Evolutionary conservation across 2,329 filamentous ascomycete species (phyloP).

Genomic region (Beauveria bassiana): DNA sequence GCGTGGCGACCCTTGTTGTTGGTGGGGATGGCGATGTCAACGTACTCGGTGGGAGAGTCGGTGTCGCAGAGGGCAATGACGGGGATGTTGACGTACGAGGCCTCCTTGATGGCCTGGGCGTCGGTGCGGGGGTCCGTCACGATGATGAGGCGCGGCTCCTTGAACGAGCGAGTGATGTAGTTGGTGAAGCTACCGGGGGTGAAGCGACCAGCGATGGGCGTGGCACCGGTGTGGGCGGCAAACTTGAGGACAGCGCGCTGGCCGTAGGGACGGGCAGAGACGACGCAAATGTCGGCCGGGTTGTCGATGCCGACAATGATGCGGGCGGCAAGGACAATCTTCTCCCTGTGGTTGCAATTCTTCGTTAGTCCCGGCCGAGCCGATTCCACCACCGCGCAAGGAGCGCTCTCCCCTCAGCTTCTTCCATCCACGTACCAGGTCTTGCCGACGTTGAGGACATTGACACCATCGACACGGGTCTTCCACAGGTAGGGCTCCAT

Average conservation of each 20-base stretch:
- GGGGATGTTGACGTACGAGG: conserved; percentile 99
- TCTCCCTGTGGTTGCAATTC: conserved; percentile 63
- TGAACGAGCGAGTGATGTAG: conserved; percentile 99
- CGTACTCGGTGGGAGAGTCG: conserved; percentile 98
- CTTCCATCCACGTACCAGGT: conserved; percentile 66
- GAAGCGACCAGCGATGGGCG: conserved; percentile 98
- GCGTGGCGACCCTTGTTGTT: conserved; percentile 99
- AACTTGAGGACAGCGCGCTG: conserved; percentile 99
- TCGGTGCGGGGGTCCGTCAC: conserved; percentile 99
- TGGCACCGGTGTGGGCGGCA: conserved; percentile 94
- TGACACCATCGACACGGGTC: conserved; percentile 96
- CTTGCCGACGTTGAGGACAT: conserved; percentile 99
- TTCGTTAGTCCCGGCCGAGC: conserved; percentile 8
- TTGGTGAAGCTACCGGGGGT: conserved; percentile 99
- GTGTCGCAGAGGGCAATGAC: conserved; percentile 99
- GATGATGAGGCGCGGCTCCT: conserved; percentile 98
- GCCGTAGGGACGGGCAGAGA: conserved; percentile 98
- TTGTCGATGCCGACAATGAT: conserved; percentile 99
- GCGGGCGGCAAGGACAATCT: conserved; percentile 96
- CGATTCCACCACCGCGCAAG: neutral
- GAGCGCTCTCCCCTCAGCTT: neutral
- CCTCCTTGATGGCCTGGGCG: conserved; percentile 99
- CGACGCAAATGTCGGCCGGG: conserved; percentile 98
- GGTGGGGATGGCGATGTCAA: conserved; percentile 98
- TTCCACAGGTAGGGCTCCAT: conserved; percentile 99